A percentile compares a stretch with the other conserved stretches of the same genome.
These are phyloP conservation scores for Puya raimondii DNA, from an alignment of 176 grass and related monocot genomes.

Conservation along the genomic window DNA sequence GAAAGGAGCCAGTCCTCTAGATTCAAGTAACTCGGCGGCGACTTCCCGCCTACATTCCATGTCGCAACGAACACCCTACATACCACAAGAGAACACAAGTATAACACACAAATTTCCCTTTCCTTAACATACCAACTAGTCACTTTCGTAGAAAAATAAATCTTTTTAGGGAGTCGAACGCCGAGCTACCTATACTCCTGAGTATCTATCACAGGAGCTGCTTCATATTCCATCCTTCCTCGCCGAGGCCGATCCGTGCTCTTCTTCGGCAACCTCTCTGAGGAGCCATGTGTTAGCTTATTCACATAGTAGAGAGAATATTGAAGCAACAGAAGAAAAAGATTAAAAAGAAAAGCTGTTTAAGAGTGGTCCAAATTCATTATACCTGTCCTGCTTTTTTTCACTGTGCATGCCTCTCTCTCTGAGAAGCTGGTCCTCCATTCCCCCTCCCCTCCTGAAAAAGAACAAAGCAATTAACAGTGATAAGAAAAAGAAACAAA, in stretches of 20 bases:
- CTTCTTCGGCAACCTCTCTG: constrained; percentile 59
- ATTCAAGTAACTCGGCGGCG: constrained; percentile 75
- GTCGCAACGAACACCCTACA: constrained; percentile 70
- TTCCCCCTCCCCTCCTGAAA: constrained; percentile 4
- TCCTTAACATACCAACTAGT: constrained; percentile 6
- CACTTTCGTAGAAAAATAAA: neutral
- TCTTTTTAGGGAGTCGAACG: neutral
- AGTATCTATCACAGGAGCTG: constrained; percentile 61
- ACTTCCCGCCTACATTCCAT: constrained; percentile 97
- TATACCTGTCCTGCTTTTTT: constrained; percentile 87
- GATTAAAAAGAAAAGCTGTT: constrained; percentile 15
- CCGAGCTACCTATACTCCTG: constrained; percentile 76
- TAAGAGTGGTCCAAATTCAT: constrained; percentile 16
- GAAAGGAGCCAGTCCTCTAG: constrained; percentile 88
- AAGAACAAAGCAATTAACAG: neutral
- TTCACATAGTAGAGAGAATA: neutral
- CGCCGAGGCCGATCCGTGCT: constrained; percentile 34
- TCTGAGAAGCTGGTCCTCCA: constrained; percentile 69
- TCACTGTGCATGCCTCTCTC: constrained; percentile 65
- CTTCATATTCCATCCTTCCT: constrained; percentile 39
- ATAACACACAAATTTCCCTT: neutral
- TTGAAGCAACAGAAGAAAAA: constrained; percentile 20
- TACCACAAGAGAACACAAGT: constrained; percentile 4
- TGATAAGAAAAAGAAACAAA: neutral
- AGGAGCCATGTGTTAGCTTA: constrained; percentile 5